Conservation (phyloP, 495 filamentous ascomycete genomes). For the Elasticomyces elasticus region DNA sequence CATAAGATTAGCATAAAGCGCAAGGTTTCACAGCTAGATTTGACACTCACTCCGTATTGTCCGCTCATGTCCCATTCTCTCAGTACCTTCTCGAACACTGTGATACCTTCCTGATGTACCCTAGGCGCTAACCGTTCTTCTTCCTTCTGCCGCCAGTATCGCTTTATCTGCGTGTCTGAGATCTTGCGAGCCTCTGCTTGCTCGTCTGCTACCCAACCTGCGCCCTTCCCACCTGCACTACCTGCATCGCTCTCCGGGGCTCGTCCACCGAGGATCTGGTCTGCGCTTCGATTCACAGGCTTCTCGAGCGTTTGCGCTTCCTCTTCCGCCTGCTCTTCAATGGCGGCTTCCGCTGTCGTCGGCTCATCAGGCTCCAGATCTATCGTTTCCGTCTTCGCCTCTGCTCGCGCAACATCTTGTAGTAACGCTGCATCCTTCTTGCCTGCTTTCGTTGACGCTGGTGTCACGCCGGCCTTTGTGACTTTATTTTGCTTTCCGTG, state of each 20-base stretch:
- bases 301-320: constrained; percentile 17
- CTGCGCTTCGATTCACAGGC: constrained; percentile 8
- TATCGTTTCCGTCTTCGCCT: constrained; percentile 29
- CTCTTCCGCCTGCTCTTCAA: constrained; percentile 30
- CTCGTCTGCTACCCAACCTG: constrained; percentile 38
- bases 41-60: constrained; percentile 72
- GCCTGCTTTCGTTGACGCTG: constrained; percentile 23
- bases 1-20: constrained; percentile 3
- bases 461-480: constrained; percentile 51
- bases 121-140: constrained; percentile 44
- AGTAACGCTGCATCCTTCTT: constrained; percentile 41
- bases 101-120: constrained; percentile 65
- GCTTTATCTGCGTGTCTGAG: constrained; percentile 51
- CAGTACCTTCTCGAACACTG: constrained; percentile 70
- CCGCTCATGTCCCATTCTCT: constrained; percentile 79
- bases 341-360: constrained; percentile 41
- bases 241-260: constrained; percentile 18
- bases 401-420: constrained; percentile 26
- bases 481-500: constrained; percentile 53
- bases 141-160: constrained; percentile 66
- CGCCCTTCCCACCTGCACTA: constrained; percentile 24
- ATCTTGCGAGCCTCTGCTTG: constrained; percentile 52
- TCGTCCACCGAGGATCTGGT: constrained; percentile 22
- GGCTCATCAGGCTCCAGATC: constrained; percentile 31
- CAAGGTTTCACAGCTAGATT: neutral